Evolutionary conservation across 2,329 filamentous ascomycete species (phyloP).

Genomic region (Colletotrichum camelliae): DNA sequence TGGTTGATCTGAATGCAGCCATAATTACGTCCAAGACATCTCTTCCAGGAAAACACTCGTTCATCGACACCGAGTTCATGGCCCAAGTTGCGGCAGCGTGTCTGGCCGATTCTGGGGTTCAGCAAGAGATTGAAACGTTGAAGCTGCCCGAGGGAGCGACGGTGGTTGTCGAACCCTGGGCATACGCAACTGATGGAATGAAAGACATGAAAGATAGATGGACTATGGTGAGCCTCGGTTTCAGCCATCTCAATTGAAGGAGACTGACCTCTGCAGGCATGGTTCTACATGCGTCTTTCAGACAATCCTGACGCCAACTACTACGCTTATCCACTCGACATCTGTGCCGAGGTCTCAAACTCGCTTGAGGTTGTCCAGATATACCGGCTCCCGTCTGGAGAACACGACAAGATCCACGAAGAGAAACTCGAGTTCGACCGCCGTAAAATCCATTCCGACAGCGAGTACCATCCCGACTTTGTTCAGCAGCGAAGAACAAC

Average conservation of each 20-base stretch:
- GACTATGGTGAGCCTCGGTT: constrained; percentile 47
- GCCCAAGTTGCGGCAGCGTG: constrained; percentile 51
- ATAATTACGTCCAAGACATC: constrained; percentile 25
- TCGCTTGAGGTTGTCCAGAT: constrained; percentile 54
- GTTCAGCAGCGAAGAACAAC: constrained; percentile 27
- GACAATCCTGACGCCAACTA: constrained; percentile 56
- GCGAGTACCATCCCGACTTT: constrained; percentile 37
- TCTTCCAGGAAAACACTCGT: constrained; percentile 48
- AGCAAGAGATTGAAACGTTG: constrained; percentile 46
- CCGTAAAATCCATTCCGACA: constrained; percentile 40
- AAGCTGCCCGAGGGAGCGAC: constrained; percentile 48
- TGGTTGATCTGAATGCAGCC: constrained; percentile 23
- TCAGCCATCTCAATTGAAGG: background rate
- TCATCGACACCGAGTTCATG: constrained; percentile 55
- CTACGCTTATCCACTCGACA: constrained; percentile 62
- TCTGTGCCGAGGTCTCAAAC: constrained; percentile 57
- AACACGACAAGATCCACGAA: constrained; percentile 38
- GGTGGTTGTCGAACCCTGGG: constrained; percentile 59
- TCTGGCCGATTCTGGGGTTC: constrained; percentile 44
- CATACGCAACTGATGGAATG: constrained; percentile 59
- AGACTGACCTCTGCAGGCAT: background rate
- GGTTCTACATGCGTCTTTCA: constrained; percentile 31
- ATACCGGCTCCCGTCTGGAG: constrained; percentile 49
- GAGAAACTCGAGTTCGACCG: constrained; percentile 42
- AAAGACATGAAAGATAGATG: constrained; percentile 52